Evolutionary conservation across 305 asterid genomes (phyloP).

Genomic region (Fraxinus nigra): DNA sequence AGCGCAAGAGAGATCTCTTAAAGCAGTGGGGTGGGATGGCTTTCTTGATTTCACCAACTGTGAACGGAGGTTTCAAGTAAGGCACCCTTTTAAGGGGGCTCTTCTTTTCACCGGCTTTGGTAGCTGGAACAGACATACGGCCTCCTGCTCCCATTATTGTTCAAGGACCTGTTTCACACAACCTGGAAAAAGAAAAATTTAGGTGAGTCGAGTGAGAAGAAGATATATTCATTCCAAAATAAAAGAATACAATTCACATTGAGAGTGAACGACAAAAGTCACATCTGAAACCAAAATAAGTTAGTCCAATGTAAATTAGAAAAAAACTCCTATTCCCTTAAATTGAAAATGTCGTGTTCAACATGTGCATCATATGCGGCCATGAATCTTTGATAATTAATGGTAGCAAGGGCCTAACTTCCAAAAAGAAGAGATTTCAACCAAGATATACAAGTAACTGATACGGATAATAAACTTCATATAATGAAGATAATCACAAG

Average conservation of each 20-base stretch:
- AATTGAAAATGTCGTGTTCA: not conserved
- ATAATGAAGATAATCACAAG: not conserved
- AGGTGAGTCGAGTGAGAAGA: not conserved
- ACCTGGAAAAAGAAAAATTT: not conserved
- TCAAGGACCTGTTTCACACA: constrained; percentile 13
- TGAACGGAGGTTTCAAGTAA: constrained; percentile 50
- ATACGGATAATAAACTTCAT: not conserved
- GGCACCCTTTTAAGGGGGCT: constrained; percentile 39
- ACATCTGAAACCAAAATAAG: not conserved
- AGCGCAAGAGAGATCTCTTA: constrained; percentile 41
- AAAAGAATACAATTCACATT: not conserved
- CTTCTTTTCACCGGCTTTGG: constrained; percentile 25
- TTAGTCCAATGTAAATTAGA: not conserved
- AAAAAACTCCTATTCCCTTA: not conserved
- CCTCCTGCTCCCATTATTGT: constrained; percentile 67
- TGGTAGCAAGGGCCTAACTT: not conserved
- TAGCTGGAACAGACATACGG: constrained; percentile 37
- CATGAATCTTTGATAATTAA: not conserved
- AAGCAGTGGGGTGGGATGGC: constrained; percentile 70
- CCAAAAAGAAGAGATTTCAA: not conserved
- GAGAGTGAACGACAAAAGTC: not conserved
- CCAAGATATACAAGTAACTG: not conserved
- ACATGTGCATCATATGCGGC: not conserved
- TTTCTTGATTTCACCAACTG: constrained; percentile 55
- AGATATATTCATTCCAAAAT: not conserved